Base-by-base conservation (phyloP, 257 asterid species). In the Nicotiana undulata region DNA sequence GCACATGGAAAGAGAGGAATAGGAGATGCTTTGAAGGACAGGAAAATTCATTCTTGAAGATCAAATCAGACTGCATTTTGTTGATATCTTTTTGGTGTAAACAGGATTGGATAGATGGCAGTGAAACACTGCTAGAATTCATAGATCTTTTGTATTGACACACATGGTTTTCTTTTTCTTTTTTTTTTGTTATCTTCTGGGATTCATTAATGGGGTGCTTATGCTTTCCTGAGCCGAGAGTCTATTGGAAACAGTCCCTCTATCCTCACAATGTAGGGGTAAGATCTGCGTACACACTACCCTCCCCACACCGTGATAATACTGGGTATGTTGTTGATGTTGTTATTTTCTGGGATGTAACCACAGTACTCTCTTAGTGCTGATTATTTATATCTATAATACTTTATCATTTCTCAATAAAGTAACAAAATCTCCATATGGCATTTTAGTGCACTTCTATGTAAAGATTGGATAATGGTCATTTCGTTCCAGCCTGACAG, bases 1-100 rank as follows among this genome's bases (percentile, higher is more conserved):
- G 77, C 34, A 70, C 49, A 70, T 22, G 20, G 77, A 70, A 44
- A 70, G 12, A 70, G 20, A 70, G 77, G 13, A 70, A 16, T 22
- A 40, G 20, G 77, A 70, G 77, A 70, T 70, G 34, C 77, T 44
- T 70, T 13, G 77, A 70, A 70, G 59, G 77, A 22, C 77, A 44
- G 49, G 77, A 44, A 56, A 44, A 70, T 3, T 44, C 77, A 70
- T 20, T 70, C 59, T 70, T 70, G 77, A 44, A 70, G 59, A 44
- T 70, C 37, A 70, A 70, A 70, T 44, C 31, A 44, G 77, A 52
- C 53, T 70, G 37, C 34, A 44, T 70, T 16, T 44, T 70, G 77
- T 70, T 70, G 77, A 22, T 70, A 22, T 70, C 34, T 40, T 46
- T 70, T 70, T 70, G 20, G 59, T 22, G 58, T 44, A 70, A 44